Evolutionary conservation across 1,139 yeast species (phyloP), one percentile per base, ranked within the genome.

Genomic region (Candida anutae): DNA sequence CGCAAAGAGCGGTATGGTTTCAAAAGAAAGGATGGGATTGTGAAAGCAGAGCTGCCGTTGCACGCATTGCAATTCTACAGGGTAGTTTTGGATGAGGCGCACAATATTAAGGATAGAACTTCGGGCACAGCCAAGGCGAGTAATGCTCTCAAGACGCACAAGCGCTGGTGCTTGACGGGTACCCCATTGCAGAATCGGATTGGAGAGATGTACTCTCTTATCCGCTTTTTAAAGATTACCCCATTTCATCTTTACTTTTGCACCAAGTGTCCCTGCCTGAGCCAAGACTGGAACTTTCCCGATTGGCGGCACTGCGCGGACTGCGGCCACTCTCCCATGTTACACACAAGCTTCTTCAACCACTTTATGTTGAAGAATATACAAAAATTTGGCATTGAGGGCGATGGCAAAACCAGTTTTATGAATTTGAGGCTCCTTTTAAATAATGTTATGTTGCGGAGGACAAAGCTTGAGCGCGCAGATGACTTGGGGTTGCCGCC

Each of bases 401-500:
- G 87, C 16, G 88, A 78, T 31, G 95, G 95, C 6, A 61, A 72
- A 21, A 74, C 71, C 22, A 82, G 94, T 30, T 87, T 90, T 58
- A 65, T 69, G 26, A 77, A 85, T 38, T 74, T 90, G 43, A 82
- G 94, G 40, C 53, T 74, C 12, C 55, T 90, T 22, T 59, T 90
- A 42, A 69, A 74, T 32, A 84, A 82, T 39, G 69, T 88, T 25
- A 87, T 93, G 96, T 62, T 90, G 37, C 68, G 99, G 48, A 73
- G 99, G 55, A 90, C 99, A 1, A 93, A 90, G 49, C 69, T 88
- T 6, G 97, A 93, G 53, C 69, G 97, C 29, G 97, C 98, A 0
- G 98, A 90, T 51, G 99, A 90, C 58, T 64, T 90, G 40, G 99
- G 98, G 1, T 62, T 90, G 29, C 99, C 99, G 2, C 98, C 98